These are phyloP conservation scores for Tremella yokohamensis DNA, from an alignment of 768 basidiomycete genomes.

Conservation along the genomic window DNA sequence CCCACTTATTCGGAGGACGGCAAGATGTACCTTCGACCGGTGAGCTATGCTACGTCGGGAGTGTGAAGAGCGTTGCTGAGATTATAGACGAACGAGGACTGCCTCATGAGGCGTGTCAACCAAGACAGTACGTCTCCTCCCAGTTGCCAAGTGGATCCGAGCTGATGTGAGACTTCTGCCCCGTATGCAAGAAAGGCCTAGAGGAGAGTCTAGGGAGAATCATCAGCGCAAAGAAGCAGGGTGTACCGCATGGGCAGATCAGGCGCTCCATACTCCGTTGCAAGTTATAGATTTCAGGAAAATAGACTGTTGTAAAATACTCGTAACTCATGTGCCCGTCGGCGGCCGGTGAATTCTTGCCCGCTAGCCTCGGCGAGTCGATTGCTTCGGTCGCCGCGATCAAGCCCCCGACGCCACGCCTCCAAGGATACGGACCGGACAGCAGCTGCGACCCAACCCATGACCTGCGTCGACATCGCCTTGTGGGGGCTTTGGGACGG, in stretches of 20 bases:
- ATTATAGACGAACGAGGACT: conserved; percentile 41
- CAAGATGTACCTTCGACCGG: conserved; percentile 38
- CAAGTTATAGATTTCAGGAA: too few relatives aligned
- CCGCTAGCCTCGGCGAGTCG: too few relatives aligned
- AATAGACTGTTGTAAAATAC: too few relatives aligned
- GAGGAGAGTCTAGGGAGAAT: conserved; percentile 16
- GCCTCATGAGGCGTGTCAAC: conserved; percentile 48
- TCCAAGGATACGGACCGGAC: too few relatives aligned
- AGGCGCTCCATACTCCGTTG: background rate
- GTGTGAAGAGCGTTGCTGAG: background rate
- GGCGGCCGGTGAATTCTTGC: too few relatives aligned
- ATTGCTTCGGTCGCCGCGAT: too few relatives aligned
- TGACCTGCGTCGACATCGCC: too few relatives aligned
- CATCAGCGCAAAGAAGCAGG: conserved; percentile 11
- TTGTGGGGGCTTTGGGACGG: too few relatives aligned
- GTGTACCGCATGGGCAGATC: background rate
- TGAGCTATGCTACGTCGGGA: conserved; percentile 7
- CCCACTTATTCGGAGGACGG: conserved; percentile 40
- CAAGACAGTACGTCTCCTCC: conserved; percentile 33
- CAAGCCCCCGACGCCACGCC: too few relatives aligned
- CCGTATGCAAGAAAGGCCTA: conserved; percentile 35
- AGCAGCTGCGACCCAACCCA: too few relatives aligned
- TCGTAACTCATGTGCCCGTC: too few relatives aligned
- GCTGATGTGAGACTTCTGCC: conserved; percentile 31
- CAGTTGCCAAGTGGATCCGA: background rate